Conservation (phyloP, 805 yeast genomes). For the Suhomyces sp. region DNA sequence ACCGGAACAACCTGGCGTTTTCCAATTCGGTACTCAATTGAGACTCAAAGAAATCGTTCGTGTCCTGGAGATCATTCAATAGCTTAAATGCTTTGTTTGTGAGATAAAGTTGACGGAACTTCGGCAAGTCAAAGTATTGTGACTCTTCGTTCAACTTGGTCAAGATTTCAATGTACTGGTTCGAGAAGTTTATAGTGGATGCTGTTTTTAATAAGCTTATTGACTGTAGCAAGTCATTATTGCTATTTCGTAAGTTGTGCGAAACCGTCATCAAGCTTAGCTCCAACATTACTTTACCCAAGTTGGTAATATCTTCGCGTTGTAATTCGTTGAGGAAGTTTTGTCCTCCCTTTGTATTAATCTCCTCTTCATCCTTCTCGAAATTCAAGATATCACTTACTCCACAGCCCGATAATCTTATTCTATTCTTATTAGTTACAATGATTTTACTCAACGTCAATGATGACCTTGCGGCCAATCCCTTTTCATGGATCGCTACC, state of each 20-base stretch:
- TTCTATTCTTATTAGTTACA: slow-evolving; percentile 66
- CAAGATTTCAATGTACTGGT: slow-evolving; percentile 45
- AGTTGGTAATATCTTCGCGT: slow-evolving; percentile 50
- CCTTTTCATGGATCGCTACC: slow-evolving; percentile 60
- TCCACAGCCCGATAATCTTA: slow-evolving; percentile 71
- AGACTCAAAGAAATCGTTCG: slow-evolving; percentile 58
- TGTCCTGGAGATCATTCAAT: slow-evolving; percentile 49
- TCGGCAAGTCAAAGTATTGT: slow-evolving; percentile 20
- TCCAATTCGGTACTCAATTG: slow-evolving; percentile 73
- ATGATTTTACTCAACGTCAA: slow-evolving; percentile 68
- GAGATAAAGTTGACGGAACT: slow-evolving; percentile 24
- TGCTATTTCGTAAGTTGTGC: slow-evolving; percentile 15
- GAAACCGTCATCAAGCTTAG: slow-evolving; percentile 46
- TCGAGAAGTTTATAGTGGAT: slow-evolving; percentile 29
- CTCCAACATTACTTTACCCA: slow-evolving; percentile 61
- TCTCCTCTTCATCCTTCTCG: slow-evolving; percentile 27
- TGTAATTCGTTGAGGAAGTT: slow-evolving; percentile 34
- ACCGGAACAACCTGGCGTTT: slow-evolving; percentile 80
- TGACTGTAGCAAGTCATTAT: slow-evolving; percentile 8
- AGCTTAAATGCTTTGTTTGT: slow-evolving; percentile 40
- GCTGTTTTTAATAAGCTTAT: slow-evolving; percentile 15
- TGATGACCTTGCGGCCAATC: slow-evolving; percentile 58
- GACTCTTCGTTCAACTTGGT: slow-evolving; percentile 15
- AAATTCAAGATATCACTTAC: slow-evolving; percentile 61
- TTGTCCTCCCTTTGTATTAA: slow-evolving; percentile 7